Percentiles rank a stretch among this genome's conserved stretches.
Conservation (phyloP, 345 rosid species). For the Conringia planisiliqua region DNA sequence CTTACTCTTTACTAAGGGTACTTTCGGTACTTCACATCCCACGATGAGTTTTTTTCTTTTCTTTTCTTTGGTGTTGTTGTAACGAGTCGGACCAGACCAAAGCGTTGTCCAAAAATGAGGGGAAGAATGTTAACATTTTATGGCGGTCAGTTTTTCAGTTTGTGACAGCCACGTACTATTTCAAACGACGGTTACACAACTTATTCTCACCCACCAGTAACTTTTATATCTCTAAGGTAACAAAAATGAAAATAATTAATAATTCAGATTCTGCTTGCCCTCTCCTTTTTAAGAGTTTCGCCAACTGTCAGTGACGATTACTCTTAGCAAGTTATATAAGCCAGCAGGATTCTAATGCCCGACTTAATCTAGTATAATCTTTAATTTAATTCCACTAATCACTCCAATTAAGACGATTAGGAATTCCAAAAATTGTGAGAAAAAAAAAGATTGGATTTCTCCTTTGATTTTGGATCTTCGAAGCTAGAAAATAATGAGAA, state of each 20-base stretch:
- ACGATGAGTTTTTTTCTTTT: background rate
- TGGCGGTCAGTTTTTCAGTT: constrained; percentile 22
- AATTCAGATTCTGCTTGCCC: constrained; percentile 16
- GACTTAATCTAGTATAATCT: background rate
- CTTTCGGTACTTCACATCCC: background rate
- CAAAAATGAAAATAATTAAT: background rate
- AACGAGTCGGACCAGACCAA: constrained; percentile 26
- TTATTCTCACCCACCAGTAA: constrained; percentile 25
- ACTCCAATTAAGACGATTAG: constrained; percentile 2
- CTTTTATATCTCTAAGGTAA: constrained; percentile 9
- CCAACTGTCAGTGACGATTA: constrained; percentile 20
- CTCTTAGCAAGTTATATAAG: constrained; percentile 11
- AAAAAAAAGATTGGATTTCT: background rate
- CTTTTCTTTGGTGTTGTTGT: background rate
- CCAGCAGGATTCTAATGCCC: background rate
- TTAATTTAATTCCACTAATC: constrained; percentile 8
- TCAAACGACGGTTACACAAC: constrained; percentile 9
- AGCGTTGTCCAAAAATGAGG: constrained; percentile 31
- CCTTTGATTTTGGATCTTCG: constrained; percentile 30
- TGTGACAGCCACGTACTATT: constrained; percentile 32
- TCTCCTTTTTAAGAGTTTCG: constrained; percentile 3
- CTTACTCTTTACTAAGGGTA: background rate
- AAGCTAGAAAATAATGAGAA: constrained; percentile 4
- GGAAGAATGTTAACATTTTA: constrained; percentile 18
- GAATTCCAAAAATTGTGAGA: background rate